Conservation (phyloP, 805 yeast species). For the Candida insectorum region DNA sequence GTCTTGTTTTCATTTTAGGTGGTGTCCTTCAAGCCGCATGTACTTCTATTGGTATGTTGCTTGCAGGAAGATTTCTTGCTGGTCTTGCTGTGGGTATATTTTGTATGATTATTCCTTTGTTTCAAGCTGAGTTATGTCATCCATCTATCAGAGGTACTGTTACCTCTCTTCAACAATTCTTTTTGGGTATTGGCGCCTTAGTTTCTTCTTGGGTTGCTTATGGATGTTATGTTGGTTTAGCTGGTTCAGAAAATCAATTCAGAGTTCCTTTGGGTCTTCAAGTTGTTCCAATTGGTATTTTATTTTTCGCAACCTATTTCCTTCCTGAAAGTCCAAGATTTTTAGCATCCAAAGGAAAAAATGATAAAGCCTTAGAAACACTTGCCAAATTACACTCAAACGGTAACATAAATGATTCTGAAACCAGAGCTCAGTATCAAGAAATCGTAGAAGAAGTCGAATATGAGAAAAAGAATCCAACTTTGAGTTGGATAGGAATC, state of each 20-base stretch:
- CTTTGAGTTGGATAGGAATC: slow-evolving; percentile 11
- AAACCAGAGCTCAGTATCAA: slow-evolving; percentile 13
- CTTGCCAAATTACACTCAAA: slow-evolving; percentile 24
- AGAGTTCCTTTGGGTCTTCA: slow-evolving; percentile 23
- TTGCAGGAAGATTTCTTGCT: slow-evolving; percentile 59
- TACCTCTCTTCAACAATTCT: slow-evolving; percentile 68
- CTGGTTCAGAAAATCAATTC: slow-evolving; percentile 27
- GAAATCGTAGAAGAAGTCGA: slow-evolving; percentile 16
- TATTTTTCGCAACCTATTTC: slow-evolving; percentile 33
- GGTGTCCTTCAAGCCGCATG: slow-evolving; percentile 29
- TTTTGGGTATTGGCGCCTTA: slow-evolving; percentile 64
- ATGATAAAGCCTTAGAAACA: slow-evolving; percentile 48
- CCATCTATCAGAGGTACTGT: slow-evolving; percentile 61
- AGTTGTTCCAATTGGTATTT: slow-evolving; percentile 29
- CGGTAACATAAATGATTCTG: slow-evolving; percentile 12
- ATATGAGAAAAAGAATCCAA: slow-evolving; percentile 10
- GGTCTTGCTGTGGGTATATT: slow-evolving; percentile 76
- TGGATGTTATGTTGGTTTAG: slow-evolving; percentile 48
- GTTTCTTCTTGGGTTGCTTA: slow-evolving; percentile 77
- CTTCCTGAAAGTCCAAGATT: slow-evolving; percentile 56
- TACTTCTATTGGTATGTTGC: slow-evolving; percentile 13
- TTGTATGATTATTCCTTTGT: slow-evolving; percentile 75
- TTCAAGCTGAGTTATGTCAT: slow-evolving; percentile 73
- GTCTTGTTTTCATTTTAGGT: slow-evolving; percentile 22
- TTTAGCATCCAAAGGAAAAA: slow-evolving; percentile 49